Evolutionary conservation across 129 eudicot species (phyloP).

Genomic region (Helichrysum umbraculigerum): DNA sequence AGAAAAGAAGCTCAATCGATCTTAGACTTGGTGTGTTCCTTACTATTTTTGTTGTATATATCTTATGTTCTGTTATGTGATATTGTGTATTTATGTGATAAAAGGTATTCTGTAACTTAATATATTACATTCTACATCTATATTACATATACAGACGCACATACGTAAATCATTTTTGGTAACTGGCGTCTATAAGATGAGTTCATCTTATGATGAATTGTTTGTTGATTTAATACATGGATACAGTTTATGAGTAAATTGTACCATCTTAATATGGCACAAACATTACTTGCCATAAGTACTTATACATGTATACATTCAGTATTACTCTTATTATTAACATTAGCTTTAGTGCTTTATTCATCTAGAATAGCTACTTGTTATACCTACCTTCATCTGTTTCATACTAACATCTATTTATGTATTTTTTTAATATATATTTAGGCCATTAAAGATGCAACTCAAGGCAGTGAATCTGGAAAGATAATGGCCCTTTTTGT

Average conservation of each 20-base stretch:
- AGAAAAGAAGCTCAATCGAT: conserved; percentile 86
- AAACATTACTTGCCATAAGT: neutral
- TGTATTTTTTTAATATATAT: neutral
- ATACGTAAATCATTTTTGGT: neutral
- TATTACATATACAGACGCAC: too few species aligned
- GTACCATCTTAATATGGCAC: neutral
- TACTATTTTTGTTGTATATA: neutral
- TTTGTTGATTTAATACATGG: neutral
- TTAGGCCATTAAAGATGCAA: conserved; percentile 84
- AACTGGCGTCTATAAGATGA: neutral
- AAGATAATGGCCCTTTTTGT: conserved; percentile 77
- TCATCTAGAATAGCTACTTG: neutral
- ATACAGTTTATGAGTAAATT: neutral
- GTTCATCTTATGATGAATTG: neutral
- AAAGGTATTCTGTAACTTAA: neutral
- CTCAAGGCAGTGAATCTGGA: conserved; percentile 90
- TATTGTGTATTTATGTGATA: neutral
- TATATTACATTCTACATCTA: neutral
- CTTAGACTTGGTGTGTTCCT: conserved; percentile 68
- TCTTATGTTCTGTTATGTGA: neutral
- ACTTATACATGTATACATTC: neutral
- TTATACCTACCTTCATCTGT: neutral
- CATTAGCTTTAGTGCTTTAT: neutral
- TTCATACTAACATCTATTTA: neutral
- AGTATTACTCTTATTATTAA: neutral